Evolutionary conservation across 805 yeast genomes (phyloP), one percentile per base, ranked within the genome.

Genomic region (Kazachstania bromeliacearum): DNA sequence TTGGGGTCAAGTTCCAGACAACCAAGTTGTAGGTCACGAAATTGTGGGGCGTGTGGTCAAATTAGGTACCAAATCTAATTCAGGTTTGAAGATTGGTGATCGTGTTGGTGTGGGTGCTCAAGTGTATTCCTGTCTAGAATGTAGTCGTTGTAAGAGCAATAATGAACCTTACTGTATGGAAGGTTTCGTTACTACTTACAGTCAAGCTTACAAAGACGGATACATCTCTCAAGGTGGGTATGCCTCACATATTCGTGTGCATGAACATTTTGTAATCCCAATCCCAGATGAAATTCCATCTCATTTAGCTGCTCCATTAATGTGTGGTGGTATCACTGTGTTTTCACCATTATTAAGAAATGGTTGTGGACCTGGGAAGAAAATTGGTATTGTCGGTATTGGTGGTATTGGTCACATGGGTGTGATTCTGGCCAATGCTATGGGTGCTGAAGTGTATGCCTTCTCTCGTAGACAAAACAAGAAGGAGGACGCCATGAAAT

Each of bases 51-150:
- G 54, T 26, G 79, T 78, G 21, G 64, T 71, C n/a, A 66, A 63
- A 24, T 64, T 79, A 28, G 94, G 92, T 37, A 46, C 65, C 12
- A 61, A 68, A 24, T 75, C 80, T 44, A 55, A 59, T 6, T 46
- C 53, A 7, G 60, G 63, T 42, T 36, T 67, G 60, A 62, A 71
- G 66, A 55, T 78, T 16, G 94, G 94, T 37, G 79, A 84, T 45
- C 67, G 85, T 45, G 92, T 81, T 19, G 94, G 89, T 37, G 70
- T 81, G 34, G 94, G 94, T 46, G 89, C 92, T 17, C 77, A 73
- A 50, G 64, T 69, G 16, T 63, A 60, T 40, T 64, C 82, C 26
- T 82, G 94, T 63, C 57, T 67, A 37, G 61, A 70, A 13, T 84
- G 94, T 62, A 50, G 64, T 33, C 66, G 75, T 50, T 84, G 87